phyloP scores from a whole-genome alignment of 805 yeast genomes.

The Candida ulmi region DNA sequence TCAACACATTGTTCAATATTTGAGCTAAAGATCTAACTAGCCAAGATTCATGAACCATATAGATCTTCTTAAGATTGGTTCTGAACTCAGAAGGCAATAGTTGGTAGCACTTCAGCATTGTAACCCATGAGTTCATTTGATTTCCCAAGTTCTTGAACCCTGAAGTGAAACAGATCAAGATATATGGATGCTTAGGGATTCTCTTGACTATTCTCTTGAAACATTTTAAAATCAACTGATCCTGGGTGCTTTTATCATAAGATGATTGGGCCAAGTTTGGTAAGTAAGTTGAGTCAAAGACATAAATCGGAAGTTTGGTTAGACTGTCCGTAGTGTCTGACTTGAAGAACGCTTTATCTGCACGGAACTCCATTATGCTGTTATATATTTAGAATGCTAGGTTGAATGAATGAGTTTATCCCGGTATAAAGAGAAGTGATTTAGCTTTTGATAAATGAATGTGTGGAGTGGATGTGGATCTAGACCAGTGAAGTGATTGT shows the following conservation, averaged over 20 bases:
- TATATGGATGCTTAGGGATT: conserved; percentile 60
- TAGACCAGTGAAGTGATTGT: too few relatives aligned
- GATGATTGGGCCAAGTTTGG: conserved; percentile 50
- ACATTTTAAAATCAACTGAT: conserved; percentile 40
- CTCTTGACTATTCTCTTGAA: conserved; percentile 49
- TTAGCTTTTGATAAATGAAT: too few relatives aligned
- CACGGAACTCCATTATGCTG: conserved; percentile 20
- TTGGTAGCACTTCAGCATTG: conserved; percentile 58
- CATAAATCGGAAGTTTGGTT: conserved; percentile 65
- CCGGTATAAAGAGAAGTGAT: too few relatives aligned
- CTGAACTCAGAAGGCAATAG: conserved; percentile 52
- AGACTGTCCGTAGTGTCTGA: conserved; percentile 62
- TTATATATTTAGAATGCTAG: too few relatives aligned
- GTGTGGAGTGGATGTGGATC: too few relatives aligned
- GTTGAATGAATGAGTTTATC: too few relatives aligned
- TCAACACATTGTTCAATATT: conserved; percentile 57
- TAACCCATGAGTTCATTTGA: conserved; percentile 51
- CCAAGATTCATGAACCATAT: conserved; percentile 90
- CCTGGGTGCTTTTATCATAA: conserved; percentile 29
- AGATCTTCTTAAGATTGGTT: conserved; percentile 53
- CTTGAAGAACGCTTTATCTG: conserved; percentile 45
- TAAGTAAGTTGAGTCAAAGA: conserved; percentile 76
- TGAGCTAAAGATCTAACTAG: conserved; percentile 74
- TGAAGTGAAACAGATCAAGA: conserved; percentile 72
- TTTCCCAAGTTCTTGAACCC: conserved; percentile 53